Base-by-base conservation (phyloP, 306 rosid species). In the Trifolium repens region DNA sequence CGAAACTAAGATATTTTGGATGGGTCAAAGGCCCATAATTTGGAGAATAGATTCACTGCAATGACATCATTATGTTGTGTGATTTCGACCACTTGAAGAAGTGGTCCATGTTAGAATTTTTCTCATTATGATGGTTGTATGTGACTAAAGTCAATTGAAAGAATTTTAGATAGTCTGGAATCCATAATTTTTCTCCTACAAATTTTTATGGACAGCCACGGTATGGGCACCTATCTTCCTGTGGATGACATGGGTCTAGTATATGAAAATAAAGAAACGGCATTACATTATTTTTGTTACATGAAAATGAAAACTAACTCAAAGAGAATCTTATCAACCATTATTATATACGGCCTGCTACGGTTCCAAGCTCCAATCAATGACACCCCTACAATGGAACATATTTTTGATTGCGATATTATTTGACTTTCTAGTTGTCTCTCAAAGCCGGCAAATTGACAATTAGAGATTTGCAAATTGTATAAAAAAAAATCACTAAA, bases 361-460 rank as follows among this genome's bases (percentile, higher is more conserved):
- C 54, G 32, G 44, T 43, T 63, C 66, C 54, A 44, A 67, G 19
- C 27, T 26, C 73, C 40, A 26, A 81, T 63, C 19, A 55, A 37
- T 5, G 40, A 7, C 8, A 35, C 40, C 40, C 8, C 42, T 37
- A 9, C 42, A 49, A 5, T 9, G 26, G 46, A 27, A 26, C 76
- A 47, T 63, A 50, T 32, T 6, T 61, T 30, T 76, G 55, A 80
- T 72, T 59, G 69, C 16, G 79, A 58, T 75, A 71, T 79, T 57
- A 40, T 75, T 69, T 76, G 84, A 80, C 79, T 75, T 83, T 75
- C 58, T 80, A 66, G 8, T 78, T 50, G 55, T 76, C 61, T 67
- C 39, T 22, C 5, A 60, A 43, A 61, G 87, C 84, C 87, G 84
- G 84, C 87, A 65, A 66, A 59, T 76, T 79, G 15, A 67, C 43